A percentile compares a stretch with the other conserved stretches of the same genome.
phyloP scores from a whole-genome alignment of 1,284 basidiomycete genomes.

The Sporisorium sorghi region DNA sequence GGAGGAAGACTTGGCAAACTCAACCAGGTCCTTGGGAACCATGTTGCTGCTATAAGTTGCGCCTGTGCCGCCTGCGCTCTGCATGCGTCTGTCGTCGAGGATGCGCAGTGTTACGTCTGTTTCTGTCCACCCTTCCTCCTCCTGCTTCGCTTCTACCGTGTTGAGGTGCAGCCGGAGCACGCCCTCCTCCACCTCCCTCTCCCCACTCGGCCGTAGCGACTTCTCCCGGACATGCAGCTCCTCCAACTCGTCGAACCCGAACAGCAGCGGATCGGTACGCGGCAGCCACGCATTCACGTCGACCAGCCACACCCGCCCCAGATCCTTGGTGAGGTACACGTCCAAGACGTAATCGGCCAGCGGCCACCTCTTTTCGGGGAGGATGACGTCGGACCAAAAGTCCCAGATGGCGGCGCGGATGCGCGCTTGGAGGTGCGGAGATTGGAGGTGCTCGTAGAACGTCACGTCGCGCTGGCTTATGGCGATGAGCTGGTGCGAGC shows the following conservation, averaged over 20 bases:
- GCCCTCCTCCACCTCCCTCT: conserved; percentile 12
- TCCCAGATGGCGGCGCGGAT: conserved; percentile 74
- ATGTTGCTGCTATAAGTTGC: conserved; percentile 84
- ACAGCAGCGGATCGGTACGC: conserved; percentile 86
- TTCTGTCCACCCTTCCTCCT: conserved; percentile 1
- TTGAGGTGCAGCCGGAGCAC: conserved; percentile 37
- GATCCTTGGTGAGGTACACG: conserved; percentile 83
- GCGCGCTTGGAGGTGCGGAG: conserved; percentile 72
- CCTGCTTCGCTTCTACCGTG: not conserved
- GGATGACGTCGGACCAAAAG: conserved; percentile 77
- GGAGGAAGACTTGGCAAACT: conserved; percentile 74
- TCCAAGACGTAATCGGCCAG: conserved; percentile 77
- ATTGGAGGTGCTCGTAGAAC: conserved; percentile 83
- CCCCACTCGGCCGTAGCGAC: not conserved
- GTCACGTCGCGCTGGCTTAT: conserved; percentile 84
- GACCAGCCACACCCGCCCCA: conserved; percentile 80
- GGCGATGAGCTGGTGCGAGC: conserved; percentile 71
- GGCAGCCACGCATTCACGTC: conserved; percentile 91
- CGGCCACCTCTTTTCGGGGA: conserved; percentile 68
- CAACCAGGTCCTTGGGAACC: conserved; percentile 87
- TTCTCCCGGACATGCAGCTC: conserved; percentile 62
- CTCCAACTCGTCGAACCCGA: conserved; percentile 82
- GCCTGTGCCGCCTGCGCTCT: conserved; percentile 14
- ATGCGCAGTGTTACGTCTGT: conserved; percentile 74
- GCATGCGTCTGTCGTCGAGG: conserved; percentile 74